Evolutionary conservation across 2,329 filamentous ascomycete species (phyloP), one percentile per base, ranked within the genome.

Genomic region (Aureobasidium mangrovei): DNA sequence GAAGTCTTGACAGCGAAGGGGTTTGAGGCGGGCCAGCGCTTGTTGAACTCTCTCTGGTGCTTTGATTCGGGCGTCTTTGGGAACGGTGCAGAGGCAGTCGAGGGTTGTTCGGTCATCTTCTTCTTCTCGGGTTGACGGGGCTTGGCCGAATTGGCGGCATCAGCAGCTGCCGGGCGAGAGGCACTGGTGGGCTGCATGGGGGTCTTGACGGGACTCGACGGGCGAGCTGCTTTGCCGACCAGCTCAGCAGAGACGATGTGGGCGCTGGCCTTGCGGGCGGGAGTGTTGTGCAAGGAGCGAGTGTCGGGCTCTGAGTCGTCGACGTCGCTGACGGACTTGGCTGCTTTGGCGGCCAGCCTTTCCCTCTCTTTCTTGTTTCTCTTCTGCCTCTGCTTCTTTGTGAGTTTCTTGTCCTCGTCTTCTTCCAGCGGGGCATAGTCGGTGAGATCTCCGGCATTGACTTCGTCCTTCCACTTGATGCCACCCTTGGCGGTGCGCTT

Each of bases 381-480:
- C 57, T 69, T 69, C 62, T 70, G 68, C 7, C 64, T 61, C 58
- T 70, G 67, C 7, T 63, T 65, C 62, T 69, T 69, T 10, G 64
- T 68, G 54, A 68, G 53, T 26, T 60, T 60, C 27, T 58, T 54
- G 7, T 56, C 56, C 7, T 63, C 51, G 8, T 54, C 49, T 26
- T 54, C 51, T 26, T 44, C 45, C 4, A 40, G 31, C 9, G 58
- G 55, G 6, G 55, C 54, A 38, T 58, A 48, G 45, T 60, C 56
- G n/a, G 57, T 56, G 7, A 58, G 47, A 35, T 58, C 59, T 29
- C 56, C 57, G 18, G 52, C 59, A 32, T 60, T 59, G 28, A 56
- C 53, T n/a, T 62, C 57, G 41, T 60, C 60, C 24, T 46, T 51
- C 61, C 62, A 66, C 28, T 60, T 63, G 32, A 62, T 54, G 27